phyloP scores from a whole-genome alignment of 2,329 filamentous ascomycete genomes.

The Cercospora sp. region DNA sequence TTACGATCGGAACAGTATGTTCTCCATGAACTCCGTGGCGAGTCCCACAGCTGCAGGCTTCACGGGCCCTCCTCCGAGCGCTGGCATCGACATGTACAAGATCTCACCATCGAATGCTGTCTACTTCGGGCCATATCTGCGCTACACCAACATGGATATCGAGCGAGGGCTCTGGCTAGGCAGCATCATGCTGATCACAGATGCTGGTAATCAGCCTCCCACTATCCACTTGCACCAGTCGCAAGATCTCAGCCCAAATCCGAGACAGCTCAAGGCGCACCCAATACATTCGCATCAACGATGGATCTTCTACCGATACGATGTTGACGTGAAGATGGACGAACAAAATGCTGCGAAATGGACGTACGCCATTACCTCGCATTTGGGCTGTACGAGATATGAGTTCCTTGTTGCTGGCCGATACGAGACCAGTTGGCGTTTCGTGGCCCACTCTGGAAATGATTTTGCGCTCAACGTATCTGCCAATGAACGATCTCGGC shows the following conservation, averaged over 20 bases:
- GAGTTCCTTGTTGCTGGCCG: conserved; percentile 93
- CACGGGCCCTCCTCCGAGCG: conserved; percentile 81
- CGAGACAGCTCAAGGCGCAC: conserved; percentile 74
- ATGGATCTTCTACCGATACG: conserved; percentile 96
- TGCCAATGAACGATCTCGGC: conserved; percentile 77
- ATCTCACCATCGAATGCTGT: conserved; percentile 92
- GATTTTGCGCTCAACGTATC: conserved; percentile 89
- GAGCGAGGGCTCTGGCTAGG: conserved; percentile 89
- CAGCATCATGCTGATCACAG: conserved; percentile 89
- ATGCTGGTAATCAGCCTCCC: conserved; percentile 78
- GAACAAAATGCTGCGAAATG: conserved; percentile 76
- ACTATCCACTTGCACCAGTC: conserved; percentile 95
- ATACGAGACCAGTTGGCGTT: conserved; percentile 89
- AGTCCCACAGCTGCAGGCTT: conserved; percentile 80
- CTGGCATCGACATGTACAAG: conserved; percentile 92
- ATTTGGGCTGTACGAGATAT: conserved; percentile 95
- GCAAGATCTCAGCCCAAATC: conserved; percentile 86
- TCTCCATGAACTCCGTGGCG: conserved; percentile 73
- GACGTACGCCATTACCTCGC: conserved; percentile 98
- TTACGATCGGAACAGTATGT: conserved; percentile 75
- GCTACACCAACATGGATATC: conserved; percentile 96
- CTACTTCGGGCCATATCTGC: conserved; percentile 93
- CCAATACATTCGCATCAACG: conserved; percentile 86
- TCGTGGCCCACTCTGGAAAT: conserved; percentile 93
- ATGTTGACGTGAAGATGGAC: conserved; percentile 85